Evolutionary conservation across 331 rosid species (phyloP).

Genomic region (Acacia concinna): DNA sequence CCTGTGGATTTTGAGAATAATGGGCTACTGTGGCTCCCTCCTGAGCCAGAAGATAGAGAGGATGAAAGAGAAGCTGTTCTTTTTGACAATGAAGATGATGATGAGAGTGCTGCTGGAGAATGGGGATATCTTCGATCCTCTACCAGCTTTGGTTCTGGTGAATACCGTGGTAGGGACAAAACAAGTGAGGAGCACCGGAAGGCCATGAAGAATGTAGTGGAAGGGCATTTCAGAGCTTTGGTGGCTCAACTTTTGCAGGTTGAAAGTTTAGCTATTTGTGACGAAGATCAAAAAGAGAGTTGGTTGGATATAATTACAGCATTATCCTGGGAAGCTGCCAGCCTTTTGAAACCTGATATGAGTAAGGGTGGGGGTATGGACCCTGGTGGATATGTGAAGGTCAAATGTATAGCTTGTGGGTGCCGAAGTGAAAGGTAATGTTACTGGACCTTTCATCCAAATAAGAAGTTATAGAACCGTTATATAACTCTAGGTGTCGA

Average conservation of each 20-base stretch:
- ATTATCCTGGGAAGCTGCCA: constrained; percentile 96
- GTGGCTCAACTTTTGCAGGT: constrained; percentile 90
- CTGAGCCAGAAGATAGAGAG: constrained; percentile 92
- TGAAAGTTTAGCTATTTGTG: constrained; percentile 67
- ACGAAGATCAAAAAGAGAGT: constrained; percentile 62
- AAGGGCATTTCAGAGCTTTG: constrained; percentile 94
- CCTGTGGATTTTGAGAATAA: constrained; percentile 94
- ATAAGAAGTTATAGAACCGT: constrained; percentile 3
- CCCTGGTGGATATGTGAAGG: constrained; percentile 78
- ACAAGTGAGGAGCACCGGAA: constrained; percentile 72
- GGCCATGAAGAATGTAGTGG: constrained; percentile 90
- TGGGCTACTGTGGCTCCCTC: constrained; percentile 89
- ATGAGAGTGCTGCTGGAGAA: constrained; percentile 74
- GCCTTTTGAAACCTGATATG: constrained; percentile 93
- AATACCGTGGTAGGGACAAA: constrained; percentile 70
- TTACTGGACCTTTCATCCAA: background rate
- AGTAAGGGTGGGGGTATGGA: constrained; percentile 98
- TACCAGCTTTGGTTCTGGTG: constrained; percentile 78
- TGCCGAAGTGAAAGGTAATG: constrained; percentile 69
- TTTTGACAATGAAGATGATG: constrained; percentile 75
- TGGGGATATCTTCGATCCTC: constrained; percentile 82
- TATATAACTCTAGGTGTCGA: constrained; percentile 7
- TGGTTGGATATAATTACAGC: constrained; percentile 94
- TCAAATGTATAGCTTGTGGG: constrained; percentile 95
- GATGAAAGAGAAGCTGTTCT: constrained; percentile 79